Evolutionary conservation across 2,329 filamentous ascomycete species (phyloP).

Genomic region (Huntiella omanensis): DNA sequence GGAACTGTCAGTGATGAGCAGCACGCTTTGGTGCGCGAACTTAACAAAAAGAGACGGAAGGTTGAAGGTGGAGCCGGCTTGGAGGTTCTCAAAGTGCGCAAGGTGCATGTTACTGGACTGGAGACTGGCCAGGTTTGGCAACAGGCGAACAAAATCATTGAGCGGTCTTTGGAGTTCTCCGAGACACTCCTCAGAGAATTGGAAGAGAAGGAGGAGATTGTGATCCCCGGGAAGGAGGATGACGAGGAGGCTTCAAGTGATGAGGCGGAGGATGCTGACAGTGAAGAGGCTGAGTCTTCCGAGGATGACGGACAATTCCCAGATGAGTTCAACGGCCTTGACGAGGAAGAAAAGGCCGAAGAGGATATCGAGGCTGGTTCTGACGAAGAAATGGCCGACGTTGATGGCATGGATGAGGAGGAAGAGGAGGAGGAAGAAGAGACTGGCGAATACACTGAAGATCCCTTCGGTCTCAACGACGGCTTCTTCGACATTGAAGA

Average conservation of each 20-base stretch:
- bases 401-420: slow-evolving; percentile 17
- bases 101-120: slow-evolving; percentile 73
- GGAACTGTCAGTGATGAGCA: slow-evolving; percentile 56
- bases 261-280: slow-evolving; percentile 20
- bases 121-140: slow-evolving; percentile 84
- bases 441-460: slow-evolving; percentile 39
- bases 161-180: slow-evolving; percentile 30
- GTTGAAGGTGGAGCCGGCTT: slow-evolving; percentile 26
- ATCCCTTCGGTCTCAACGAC: slow-evolving; percentile 78
- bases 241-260: slow-evolving; percentile 18
- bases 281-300: slow-evolving; percentile 20
- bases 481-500: slow-evolving; percentile 96
- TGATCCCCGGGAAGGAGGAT: slow-evolving; percentile 15
- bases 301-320: slow-evolving; percentile 13
- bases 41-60: slow-evolving; percentile 60
- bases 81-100: slow-evolving; percentile 54
- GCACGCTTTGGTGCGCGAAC: slow-evolving; percentile 44
- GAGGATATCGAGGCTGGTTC: slow-evolving; percentile 19
- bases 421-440: slow-evolving; percentile 27
- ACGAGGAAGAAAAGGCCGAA: slow-evolving; percentile 19
- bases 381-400: slow-evolving; percentile 18
- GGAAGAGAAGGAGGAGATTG: slow-evolving; percentile 30
- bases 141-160: slow-evolving; percentile 70
- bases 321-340: slow-evolving; percentile 14
- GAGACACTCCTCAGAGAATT: slow-evolving; percentile 29